Conservation (phyloP, 2,329 filamentous ascomycete species). For the Beauveria sp. region DNA sequence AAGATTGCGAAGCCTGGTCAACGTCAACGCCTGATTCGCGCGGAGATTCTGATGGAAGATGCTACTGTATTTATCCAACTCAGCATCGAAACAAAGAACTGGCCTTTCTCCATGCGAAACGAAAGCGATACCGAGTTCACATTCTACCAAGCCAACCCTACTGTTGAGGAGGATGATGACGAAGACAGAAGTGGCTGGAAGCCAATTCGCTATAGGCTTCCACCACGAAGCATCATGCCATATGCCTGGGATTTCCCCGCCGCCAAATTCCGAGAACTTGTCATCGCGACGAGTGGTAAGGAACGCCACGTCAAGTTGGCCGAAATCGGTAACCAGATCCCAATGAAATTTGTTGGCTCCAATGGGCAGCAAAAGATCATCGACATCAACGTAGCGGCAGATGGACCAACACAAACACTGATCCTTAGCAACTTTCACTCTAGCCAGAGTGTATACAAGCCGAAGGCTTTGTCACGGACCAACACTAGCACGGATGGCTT, state of each 20-base stretch:
- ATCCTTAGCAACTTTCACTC: slow-evolving; percentile 90
- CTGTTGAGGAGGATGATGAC: slow-evolving; percentile 80
- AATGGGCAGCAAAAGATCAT: slow-evolving; percentile 76
- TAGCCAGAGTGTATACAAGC: slow-evolving; percentile 82
- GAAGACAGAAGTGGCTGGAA: slow-evolving; percentile 85
- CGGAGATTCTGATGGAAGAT: slow-evolving; percentile 86
- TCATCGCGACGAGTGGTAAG: slow-evolving; percentile 47
- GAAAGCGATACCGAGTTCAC: slow-evolving; percentile 95
- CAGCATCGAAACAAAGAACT: slow-evolving; percentile 84
- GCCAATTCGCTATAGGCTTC: slow-evolving; percentile 84
- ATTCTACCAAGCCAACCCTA: slow-evolving; percentile 92
- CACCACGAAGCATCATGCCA: slow-evolving; percentile 95
- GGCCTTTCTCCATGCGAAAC: slow-evolving; percentile 98
- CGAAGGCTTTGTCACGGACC: slow-evolving; percentile 42
- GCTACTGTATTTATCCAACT: slow-evolving; percentile 91
- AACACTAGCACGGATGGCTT: slow-evolving; percentile 54
- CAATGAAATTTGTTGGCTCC: slow-evolving; percentile 75
- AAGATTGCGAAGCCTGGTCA: slow-evolving; percentile 89
- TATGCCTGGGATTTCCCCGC: slow-evolving; percentile 99
- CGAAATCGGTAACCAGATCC: slow-evolving; percentile 92
- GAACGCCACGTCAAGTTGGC: slow-evolving; percentile 90
- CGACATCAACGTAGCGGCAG: slow-evolving; percentile 91
- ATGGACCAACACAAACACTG: slow-evolving; percentile 90
- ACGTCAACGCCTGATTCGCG: slow-evolving; percentile 76
- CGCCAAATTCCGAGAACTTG: slow-evolving; percentile 89